Base-by-base conservation (phyloP, 352 stramenopile species). In the Phytopythium litorale region DNA sequence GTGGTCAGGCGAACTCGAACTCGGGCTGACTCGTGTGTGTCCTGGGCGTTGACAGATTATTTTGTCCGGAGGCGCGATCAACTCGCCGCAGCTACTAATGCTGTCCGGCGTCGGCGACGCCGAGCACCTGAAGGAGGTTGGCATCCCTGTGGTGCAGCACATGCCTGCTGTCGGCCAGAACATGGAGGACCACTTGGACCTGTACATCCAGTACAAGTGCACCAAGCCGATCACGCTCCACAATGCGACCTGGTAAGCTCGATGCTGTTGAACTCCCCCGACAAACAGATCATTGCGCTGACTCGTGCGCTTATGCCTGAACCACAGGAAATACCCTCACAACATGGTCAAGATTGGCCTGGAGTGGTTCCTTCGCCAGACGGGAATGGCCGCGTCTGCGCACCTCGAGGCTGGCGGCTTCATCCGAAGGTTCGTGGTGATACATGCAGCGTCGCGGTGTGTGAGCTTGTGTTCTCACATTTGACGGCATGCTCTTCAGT, bases 121-220 rank as follows among this genome's bases (percentile, higher is more conserved):
- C 2, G 65, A 91, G 33, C 77, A 94, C 64, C 46, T 97, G 32
- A 88, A 87, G 48, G 75, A 92, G 15, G 60, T 94, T 32, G 86
- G 71, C 42, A 75, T 97, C 37, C 78, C 86, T 2, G 62, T 95
- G 19, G 77, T 96, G 32, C 78, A 92, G 33, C 71, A 96, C 63
- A 21, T 92, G 45, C 81, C 87, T 8, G 85, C 85, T 12, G 87
- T 97, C 18, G 88, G 88, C 21, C 72, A 91, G 60, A 94, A 97
- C 73, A 87, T 96, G 78, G 87, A 97, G 61, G 88, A 97, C 62
- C 88, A 97, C 62, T 55, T 97, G 32, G 88, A 96, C 56, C 64
- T 96, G 51, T 97, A 96, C 68, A 75, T 97, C 60, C 87, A 96
- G 71, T 97, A 94, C 77, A 67, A 79, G 62, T 96, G 84, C 73